Evolutionary conservation across 495 filamentous ascomycete genomes (phyloP).

Genomic region (Thozetella sp.): DNA sequence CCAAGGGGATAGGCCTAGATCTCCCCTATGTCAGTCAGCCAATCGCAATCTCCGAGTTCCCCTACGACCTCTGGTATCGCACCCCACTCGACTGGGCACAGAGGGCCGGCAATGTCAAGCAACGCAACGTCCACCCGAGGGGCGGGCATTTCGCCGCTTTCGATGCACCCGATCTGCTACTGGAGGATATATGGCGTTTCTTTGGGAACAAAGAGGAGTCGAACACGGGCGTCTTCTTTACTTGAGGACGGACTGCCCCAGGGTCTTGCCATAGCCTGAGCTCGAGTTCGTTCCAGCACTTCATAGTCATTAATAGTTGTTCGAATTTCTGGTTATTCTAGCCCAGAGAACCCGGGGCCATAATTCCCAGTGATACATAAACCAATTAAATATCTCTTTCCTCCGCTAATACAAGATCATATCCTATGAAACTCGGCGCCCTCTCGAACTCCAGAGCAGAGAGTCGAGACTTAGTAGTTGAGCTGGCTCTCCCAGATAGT

Average conservation of each 20-base stretch:
- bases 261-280: too few relatives aligned
- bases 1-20: slow-evolving; percentile 5
- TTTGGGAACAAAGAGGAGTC: slow-evolving; percentile 6
- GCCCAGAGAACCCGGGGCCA: too few relatives aligned
- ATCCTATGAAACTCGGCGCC: too few relatives aligned
- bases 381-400: too few relatives aligned
- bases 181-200: slow-evolving; percentile 26
- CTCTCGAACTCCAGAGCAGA: too few relatives aligned
- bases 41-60: slow-evolving; percentile 44
- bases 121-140: slow-evolving; percentile 36
- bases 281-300: too few relatives aligned
- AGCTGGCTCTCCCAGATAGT: not conserved
- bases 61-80: slow-evolving; percentile 17
- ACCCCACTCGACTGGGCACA: slow-evolving; percentile 17
- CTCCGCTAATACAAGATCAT: too few relatives aligned
- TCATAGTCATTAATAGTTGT: too few relatives aligned
- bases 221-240: not conserved
- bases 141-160: slow-evolving; percentile 58
- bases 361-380: too few relatives aligned
- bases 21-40: slow-evolving; percentile 26
- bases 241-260: too few relatives aligned
- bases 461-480: not conserved
- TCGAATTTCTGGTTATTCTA: too few relatives aligned
- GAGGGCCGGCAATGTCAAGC: slow-evolving; percentile 28
- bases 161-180: slow-evolving; percentile 48